These are phyloP conservation scores for Xylaria flabelliformis DNA, from an alignment of 495 filamentous ascomycete genomes.

Conservation along the genomic window DNA sequence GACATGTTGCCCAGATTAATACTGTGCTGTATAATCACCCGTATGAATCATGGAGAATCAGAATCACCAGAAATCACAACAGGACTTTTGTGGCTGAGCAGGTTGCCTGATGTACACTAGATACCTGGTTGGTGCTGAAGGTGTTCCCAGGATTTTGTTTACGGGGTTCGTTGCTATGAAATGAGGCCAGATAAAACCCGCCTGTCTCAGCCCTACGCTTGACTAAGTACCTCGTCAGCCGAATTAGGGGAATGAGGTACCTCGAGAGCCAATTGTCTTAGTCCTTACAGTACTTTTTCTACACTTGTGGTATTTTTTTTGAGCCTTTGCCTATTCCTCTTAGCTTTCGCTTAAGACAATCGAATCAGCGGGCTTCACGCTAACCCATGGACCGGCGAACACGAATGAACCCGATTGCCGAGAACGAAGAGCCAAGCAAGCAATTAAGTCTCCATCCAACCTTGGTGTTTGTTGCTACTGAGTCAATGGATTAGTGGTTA, in stretches of 20 bases:
- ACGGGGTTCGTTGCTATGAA: constrained; percentile 18
- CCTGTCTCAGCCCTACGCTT: constrained; percentile 19
- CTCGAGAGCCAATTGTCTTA: background rate
- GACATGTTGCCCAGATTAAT: background rate
- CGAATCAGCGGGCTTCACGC: constrained; percentile 22
- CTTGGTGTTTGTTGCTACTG: background rate
- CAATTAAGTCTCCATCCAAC: background rate
- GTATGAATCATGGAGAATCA: background rate
- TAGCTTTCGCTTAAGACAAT: constrained; percentile 17
- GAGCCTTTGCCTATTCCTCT: constrained; percentile 5
- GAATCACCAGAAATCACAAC: background rate
- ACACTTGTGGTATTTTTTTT: background rate
- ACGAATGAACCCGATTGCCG: constrained; percentile 23
- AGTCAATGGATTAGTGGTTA: constrained; percentile 15
- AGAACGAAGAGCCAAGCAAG: constrained; percentile 7
- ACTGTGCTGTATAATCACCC: background rate
- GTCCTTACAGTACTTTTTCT: background rate
- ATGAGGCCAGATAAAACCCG: background rate
- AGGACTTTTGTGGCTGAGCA: constrained; percentile 18
- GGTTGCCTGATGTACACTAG: background rate
- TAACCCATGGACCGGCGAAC: constrained; percentile 5
- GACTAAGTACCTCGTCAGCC: constrained; percentile 15
- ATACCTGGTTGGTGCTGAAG: background rate
- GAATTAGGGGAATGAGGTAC: constrained; percentile 1
- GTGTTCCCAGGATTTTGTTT: constrained; percentile 14